phyloP scores from a whole-genome alignment of 805 yeast species.

The Zygosaccharomyces gambellarensis region DNA sequence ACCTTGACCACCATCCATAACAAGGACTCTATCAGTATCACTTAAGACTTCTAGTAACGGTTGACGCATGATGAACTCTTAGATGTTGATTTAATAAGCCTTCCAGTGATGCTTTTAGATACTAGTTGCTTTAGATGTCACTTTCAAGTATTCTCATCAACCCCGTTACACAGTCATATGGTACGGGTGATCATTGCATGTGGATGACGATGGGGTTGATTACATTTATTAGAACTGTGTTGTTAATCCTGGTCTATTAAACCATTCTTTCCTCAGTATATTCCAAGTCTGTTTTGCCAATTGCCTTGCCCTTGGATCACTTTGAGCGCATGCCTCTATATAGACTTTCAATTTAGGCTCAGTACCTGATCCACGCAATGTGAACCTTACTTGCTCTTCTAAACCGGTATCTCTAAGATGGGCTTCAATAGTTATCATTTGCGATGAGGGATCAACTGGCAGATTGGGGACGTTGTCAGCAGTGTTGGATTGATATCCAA shows the following conservation, averaged over 20 bases:
- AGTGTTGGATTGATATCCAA: constrained; percentile 73
- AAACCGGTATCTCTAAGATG: constrained; percentile 17
- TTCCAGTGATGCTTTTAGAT: too few relatives aligned
- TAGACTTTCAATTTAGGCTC: constrained; percentile 93
- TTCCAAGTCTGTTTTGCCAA: constrained; percentile 68
- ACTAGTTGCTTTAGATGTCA: neutral
- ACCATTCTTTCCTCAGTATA: constrained; percentile 56
- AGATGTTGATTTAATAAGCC: neutral
- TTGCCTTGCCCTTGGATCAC: constrained; percentile 43
- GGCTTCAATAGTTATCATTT: constrained; percentile 76
- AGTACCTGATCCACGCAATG: constrained; percentile 93
- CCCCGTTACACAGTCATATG: neutral
- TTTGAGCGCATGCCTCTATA: constrained; percentile 63
- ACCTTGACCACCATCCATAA: constrained; percentile 61
- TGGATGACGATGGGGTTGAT: neutral
- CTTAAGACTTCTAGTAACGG: constrained; percentile 11
- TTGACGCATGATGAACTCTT: constrained; percentile 6
- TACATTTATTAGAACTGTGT: constrained; percentile 4
- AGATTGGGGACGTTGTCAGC: constrained; percentile 51
- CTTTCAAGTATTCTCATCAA: neutral
- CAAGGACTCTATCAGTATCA: constrained; percentile 19
- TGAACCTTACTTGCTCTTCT: constrained; percentile 55
- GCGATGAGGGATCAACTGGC: constrained; percentile 68
- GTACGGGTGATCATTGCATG: neutral
- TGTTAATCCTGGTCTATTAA: constrained; percentile 49